Percentiles rank a stretch among this genome's conserved stretches.
Evolutionary conservation across 345 rosid species (phyloP).

Genomic region (Cardamine occulta): DNA sequence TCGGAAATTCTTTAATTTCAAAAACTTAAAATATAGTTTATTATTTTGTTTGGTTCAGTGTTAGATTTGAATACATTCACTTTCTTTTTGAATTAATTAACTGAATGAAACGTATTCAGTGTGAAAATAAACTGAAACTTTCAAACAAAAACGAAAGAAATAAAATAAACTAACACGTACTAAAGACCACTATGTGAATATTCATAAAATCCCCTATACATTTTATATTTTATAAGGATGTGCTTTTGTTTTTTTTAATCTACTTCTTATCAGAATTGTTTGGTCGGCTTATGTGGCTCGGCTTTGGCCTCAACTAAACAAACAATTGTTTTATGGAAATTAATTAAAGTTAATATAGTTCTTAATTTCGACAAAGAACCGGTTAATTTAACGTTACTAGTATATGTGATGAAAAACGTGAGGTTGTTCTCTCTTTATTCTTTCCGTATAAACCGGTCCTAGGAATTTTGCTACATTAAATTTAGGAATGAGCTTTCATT

Average conservation of each 20-base stretch:
- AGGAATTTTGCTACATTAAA: constrained; percentile 40
- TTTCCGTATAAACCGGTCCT: constrained; percentile 47
- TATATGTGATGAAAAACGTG: constrained; percentile 42
- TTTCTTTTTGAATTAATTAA: background rate
- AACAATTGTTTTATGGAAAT: background rate
- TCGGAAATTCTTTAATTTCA: background rate
- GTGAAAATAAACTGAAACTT: background rate
- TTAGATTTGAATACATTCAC: constrained; percentile 1
- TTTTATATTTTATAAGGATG: background rate
- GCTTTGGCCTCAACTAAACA: constrained; percentile 16
- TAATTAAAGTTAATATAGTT: background rate
- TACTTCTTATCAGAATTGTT: background rate
- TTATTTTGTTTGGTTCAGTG: background rate
- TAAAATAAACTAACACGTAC: constrained; percentile 4
- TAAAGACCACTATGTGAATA: constrained; percentile 33
- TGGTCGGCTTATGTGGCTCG: constrained; percentile 37
- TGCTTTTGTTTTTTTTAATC: background rate
- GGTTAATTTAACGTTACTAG: constrained; percentile 35
- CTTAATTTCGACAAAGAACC: constrained; percentile 13
- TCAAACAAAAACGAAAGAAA: background rate
- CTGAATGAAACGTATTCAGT: background rate
- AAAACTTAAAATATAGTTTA: background rate
- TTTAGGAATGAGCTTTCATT: constrained; percentile 33
- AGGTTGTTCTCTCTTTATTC: constrained; percentile 41
- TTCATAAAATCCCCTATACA: constrained; percentile 33